Percentiles rank a stretch among this genome's conserved stretches.
Conservation (phyloP, 768 basidiomycete genomes). For the Phanerochaete sordida region DNA sequence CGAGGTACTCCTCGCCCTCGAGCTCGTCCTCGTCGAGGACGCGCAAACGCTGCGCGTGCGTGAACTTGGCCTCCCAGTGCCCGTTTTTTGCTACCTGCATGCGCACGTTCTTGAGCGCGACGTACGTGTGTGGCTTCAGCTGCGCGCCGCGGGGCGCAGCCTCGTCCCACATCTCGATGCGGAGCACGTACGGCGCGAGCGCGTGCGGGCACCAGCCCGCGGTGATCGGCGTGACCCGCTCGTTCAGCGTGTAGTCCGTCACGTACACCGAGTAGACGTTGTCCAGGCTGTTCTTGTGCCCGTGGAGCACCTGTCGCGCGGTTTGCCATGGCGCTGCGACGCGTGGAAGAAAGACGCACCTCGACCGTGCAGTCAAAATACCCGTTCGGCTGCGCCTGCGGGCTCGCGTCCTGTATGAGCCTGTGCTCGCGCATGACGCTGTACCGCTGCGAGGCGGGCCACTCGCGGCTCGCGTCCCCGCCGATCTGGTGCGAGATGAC, state of each 20-base stretch:
- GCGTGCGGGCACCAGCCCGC: constrained; percentile 45
- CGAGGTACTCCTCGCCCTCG: constrained; percentile 35
- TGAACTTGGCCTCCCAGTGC: constrained; percentile 52
- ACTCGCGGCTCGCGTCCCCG: not conserved
- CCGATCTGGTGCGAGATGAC: constrained; percentile 9
- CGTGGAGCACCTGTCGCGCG: constrained; percentile 43
- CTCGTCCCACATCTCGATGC: constrained; percentile 56
- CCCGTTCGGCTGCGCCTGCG: constrained; percentile 12
- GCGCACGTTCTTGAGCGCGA: constrained; percentile 49
- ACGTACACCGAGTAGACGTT: constrained; percentile 50
- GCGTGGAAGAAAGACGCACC: too few species aligned
- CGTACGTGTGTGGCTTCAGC: constrained; percentile 50
- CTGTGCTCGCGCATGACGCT: constrained; percentile 13
- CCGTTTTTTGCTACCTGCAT: constrained; percentile 36
- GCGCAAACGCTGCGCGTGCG: constrained; percentile 40
- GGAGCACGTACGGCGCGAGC: constrained; percentile 44
- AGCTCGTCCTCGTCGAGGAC: constrained; percentile 26
- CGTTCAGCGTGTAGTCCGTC: constrained; percentile 60
- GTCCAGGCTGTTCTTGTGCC: constrained; percentile 33
- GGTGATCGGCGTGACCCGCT: constrained; percentile 28
- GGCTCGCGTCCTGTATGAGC: constrained; percentile 21
- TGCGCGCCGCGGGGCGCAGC: constrained; percentile 38
- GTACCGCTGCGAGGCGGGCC: not conserved
- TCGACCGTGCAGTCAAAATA: constrained; percentile 35
- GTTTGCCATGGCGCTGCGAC: not conserved